Evolutionary conservation across 768 basidiomycete genomes (phyloP).

Genomic region (Hebeloma cylindrosporum): DNA sequence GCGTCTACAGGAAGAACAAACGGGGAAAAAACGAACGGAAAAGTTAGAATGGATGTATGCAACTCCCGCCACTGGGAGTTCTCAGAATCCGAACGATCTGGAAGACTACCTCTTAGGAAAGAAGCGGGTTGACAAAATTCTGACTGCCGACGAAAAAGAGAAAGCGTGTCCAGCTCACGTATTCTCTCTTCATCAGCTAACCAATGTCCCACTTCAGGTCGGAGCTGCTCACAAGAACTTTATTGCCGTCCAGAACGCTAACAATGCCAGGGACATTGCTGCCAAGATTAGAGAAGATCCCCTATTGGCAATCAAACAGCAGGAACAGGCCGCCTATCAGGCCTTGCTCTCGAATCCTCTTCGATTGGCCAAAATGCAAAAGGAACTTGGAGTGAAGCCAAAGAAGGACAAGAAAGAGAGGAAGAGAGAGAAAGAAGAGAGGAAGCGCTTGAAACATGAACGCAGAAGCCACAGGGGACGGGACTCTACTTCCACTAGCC

Average conservation of each 20-base stretch:
- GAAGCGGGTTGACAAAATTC: constrained; percentile 94
- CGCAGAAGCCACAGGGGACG: constrained; percentile 32
- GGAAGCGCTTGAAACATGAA: constrained; percentile 41
- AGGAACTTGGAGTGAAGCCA: constrained; percentile 76
- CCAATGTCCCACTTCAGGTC: constrained; percentile 44
- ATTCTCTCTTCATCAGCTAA: neutral
- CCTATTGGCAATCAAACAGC: constrained; percentile 94
- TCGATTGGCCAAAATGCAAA: constrained; percentile 77
- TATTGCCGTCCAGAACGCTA: constrained; percentile 94
- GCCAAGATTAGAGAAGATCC: constrained; percentile 97
- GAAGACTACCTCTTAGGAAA: constrained; percentile 98
- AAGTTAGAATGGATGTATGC: constrained; percentile 99
- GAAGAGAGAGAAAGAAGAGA: constrained; percentile 48
- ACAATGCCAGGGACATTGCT: constrained; percentile 82
- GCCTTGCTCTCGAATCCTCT: constrained; percentile 84
- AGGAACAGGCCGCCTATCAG: constrained; percentile 92
- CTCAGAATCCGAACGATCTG: constrained; percentile 83
- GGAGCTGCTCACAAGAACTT: constrained; percentile 90
- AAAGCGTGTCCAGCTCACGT: constrained; percentile 49
- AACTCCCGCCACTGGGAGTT: constrained; percentile 92
- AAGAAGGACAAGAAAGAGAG: constrained; percentile 77
- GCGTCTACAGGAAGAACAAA: constrained; percentile 91
- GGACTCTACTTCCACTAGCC: constrained; percentile 25
- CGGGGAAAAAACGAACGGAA: constrained; percentile 91
- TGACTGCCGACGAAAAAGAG: constrained; percentile 90